These are phyloP conservation scores for Lyophyllum decastes DNA, from an alignment of 768 basidiomycete genomes.

Conservation along the genomic window DNA sequence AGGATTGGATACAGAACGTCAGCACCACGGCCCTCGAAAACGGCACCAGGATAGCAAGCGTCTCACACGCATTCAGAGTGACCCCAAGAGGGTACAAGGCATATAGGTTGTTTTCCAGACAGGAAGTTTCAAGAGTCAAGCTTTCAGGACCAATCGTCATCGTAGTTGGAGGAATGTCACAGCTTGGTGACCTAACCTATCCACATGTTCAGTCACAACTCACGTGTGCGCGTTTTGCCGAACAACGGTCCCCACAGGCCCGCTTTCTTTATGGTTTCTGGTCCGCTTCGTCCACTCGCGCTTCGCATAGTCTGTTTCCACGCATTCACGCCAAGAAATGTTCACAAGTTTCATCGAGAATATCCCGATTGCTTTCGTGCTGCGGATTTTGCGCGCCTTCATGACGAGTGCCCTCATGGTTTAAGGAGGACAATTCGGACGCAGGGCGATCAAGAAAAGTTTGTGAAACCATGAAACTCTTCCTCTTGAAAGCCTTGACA, in stretches of 20 bases:
- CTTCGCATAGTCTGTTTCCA: background rate
- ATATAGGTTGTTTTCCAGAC: too few species aligned
- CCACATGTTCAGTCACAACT: conserved; percentile 1
- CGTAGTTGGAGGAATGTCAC: background rate
- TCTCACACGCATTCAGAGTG: too few species aligned
- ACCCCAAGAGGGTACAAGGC: too few species aligned
- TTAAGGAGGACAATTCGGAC: conserved; percentile 10
- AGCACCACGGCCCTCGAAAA: background rate
- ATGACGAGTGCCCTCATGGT: background rate
- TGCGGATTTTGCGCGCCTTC: conserved; percentile 8
- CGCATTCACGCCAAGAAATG: background rate
- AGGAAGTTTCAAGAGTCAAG: too few species aligned
- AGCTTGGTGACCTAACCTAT: background rate
- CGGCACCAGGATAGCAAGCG: background rate
- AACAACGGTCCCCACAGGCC: background rate
- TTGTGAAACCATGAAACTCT: conserved; percentile 21
- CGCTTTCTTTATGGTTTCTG: background rate
- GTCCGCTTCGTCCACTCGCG: background rate
- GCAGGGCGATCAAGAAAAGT: conserved; percentile 1
- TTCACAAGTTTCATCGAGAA: conserved; percentile 8
- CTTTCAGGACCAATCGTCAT: too few species aligned
- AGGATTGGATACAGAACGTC: background rate
- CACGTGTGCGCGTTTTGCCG: conserved; percentile 4
- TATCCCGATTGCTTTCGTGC: conserved; percentile 4
- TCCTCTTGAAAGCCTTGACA: conserved; percentile 19